Percentiles rank a stretch among this genome's conserved stretches.
Conservation (phyloP, 306 rosid species). For the Gynostemma pentaphyllum region DNA sequence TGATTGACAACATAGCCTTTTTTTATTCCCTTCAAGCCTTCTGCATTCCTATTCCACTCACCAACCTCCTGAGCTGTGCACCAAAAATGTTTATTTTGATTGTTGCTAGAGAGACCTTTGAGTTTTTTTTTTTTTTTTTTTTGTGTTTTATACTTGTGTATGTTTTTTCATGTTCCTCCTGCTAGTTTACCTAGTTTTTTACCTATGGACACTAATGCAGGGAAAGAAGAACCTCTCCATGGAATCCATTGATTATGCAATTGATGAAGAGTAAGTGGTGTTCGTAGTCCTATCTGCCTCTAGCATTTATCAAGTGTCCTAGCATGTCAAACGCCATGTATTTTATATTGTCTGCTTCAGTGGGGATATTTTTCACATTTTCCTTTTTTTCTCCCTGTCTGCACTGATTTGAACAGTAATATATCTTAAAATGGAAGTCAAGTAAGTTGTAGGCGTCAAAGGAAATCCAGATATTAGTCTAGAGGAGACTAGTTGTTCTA, state of each 20-base stretch:
- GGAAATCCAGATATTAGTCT: not conserved
- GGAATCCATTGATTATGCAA: conserved; percentile 56
- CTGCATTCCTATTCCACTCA: conserved; percentile 1
- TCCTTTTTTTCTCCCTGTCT: not conserved
- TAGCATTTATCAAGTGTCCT: not conserved
- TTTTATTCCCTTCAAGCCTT: conserved; percentile 8
- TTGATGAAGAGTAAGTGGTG: conserved; percentile 72
- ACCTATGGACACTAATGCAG: conserved; percentile 29
- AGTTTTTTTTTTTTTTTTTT: conserved; percentile 1
- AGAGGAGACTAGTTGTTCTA: not conserved
- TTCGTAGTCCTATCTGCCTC: not conserved
- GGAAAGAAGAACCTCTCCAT: conserved; percentile 89
- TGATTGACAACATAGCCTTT: conserved; percentile 5
- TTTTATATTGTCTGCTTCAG: not conserved
- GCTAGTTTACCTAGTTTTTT: not conserved
- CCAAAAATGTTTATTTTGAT: not conserved
- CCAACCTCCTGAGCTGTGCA: not conserved
- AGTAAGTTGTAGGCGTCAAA: not conserved
- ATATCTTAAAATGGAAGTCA: not conserved
- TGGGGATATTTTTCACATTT: not conserved
- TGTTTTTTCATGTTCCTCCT: not conserved
- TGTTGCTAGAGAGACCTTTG: conserved; percentile 2
- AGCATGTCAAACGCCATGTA: not conserved
- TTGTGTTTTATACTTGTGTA: not conserved
- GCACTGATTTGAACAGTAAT: not conserved